phyloP scores from a whole-genome alignment of 2,329 filamentous ascomycete genomes.

The Apiospora kogelbergensis region DNA sequence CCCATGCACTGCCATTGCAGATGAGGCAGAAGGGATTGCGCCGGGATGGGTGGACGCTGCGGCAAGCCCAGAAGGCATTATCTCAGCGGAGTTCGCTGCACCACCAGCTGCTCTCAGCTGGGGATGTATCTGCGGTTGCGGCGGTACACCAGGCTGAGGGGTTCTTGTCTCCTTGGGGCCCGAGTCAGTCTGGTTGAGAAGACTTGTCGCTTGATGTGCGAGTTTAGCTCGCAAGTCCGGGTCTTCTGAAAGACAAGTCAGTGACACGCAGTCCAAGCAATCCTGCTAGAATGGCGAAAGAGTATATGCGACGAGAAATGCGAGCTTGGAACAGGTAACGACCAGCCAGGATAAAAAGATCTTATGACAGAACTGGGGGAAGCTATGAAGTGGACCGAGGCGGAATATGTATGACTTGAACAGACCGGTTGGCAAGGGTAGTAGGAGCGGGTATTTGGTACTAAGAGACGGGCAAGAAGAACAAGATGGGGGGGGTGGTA shows the following conservation, averaged over 20 bases:
- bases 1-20: conserved; percentile 31
- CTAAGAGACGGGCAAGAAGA: conserved; percentile 22
- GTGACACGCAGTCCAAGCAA: neutral
- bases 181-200: conserved; percentile 20
- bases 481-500: conserved; percentile 18
- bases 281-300: neutral
- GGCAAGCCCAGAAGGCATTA: conserved; percentile 31
- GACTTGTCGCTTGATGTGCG: conserved; percentile 19
- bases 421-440: conserved; percentile 11
- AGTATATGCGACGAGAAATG: neutral
- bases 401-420: conserved; percentile 16
- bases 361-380: neutral
- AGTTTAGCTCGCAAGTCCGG: conserved; percentile 23
- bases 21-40: conserved; percentile 24
- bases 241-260: conserved; percentile 18
- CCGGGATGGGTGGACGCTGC: conserved; percentile 30
- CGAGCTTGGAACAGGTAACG: neutral
- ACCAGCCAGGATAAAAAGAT: neutral
- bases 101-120: conserved; percentile 26
- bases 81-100: conserved; percentile 26
- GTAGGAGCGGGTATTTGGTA: conserved; percentile 25
- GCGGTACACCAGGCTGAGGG: conserved; percentile 20
- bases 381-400: conserved; percentile 13
- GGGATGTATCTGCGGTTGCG: conserved; percentile 27
- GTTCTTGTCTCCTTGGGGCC: conserved; percentile 17